Evolutionary conservation across 352 stramenopile species (phyloP).

Genomic region (Aphanomyces invadans): DNA sequence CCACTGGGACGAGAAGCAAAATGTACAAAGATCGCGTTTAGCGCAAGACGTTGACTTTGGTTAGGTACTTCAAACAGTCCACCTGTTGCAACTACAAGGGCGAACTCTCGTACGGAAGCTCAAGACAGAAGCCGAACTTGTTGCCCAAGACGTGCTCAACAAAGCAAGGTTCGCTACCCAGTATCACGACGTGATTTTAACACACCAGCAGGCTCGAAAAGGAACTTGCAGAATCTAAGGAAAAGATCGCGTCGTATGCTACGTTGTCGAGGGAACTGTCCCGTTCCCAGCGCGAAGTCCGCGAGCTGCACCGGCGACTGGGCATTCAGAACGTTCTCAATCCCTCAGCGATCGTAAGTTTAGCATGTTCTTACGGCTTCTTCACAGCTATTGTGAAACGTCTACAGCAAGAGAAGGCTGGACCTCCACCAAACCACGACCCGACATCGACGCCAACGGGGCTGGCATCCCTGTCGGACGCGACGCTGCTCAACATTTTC

Average conservation of each 20-base stretch:
- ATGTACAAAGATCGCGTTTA: background rate
- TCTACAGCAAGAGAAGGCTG: no score
- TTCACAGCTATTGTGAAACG: no score
- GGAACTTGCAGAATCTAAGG: constrained; percentile 44
- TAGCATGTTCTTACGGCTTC: no score
- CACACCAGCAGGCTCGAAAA: constrained; percentile 50
- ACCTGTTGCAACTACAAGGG: constrained; percentile 4
- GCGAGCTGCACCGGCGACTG: constrained; percentile 53
- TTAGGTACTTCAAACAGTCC: constrained; percentile 13
- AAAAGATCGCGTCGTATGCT: constrained; percentile 43
- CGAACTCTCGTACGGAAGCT: background rate
- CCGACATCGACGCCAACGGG: constrained; percentile 2
- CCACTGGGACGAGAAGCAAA: constrained; percentile 18
- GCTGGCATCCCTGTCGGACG: constrained; percentile 38
- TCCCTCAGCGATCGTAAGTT: no score
- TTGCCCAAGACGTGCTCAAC: background rate
- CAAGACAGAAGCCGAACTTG: background rate
- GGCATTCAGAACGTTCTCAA: constrained; percentile 58
- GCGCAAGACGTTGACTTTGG: background rate
- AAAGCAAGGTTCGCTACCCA: background rate
- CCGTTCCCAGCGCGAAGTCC: constrained; percentile 62
- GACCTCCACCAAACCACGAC: background rate
- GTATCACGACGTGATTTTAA: background rate
- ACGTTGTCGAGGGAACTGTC: constrained; percentile 62
- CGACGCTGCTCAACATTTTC: constrained; percentile 58